Evolutionary conservation across 2,329 filamentous ascomycete genomes (phyloP).

Genomic region (Talaromyces marneffei): DNA sequence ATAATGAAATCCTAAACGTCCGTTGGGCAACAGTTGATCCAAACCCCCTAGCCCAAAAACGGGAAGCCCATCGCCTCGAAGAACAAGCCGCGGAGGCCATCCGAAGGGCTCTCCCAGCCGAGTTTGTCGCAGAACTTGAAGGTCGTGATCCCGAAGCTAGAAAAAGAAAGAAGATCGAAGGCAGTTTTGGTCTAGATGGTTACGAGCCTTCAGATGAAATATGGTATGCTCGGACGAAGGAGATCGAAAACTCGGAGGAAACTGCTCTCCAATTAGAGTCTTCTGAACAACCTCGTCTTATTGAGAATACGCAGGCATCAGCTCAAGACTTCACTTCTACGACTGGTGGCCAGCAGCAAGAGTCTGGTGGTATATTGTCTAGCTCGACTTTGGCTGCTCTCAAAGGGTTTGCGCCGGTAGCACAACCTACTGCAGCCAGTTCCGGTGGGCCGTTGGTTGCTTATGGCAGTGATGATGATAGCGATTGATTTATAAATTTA

Average conservation of each 20-base stretch:
- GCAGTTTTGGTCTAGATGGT: slow-evolving; percentile 78
- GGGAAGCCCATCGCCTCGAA: slow-evolving; percentile 81
- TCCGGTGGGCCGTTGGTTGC: slow-evolving; percentile 68
- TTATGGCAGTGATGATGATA: slow-evolving; percentile 87
- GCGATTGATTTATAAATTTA: slow-evolving; percentile 40
- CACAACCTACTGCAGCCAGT: slow-evolving; percentile 39
- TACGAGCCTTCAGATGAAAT: slow-evolving; percentile 93
- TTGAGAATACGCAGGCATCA: slow-evolving; percentile 41
- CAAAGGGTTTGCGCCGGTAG: slow-evolving; percentile 47
- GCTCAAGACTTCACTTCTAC: slow-evolving; percentile 25
- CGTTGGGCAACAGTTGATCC: slow-evolving; percentile 96
- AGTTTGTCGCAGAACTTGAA: slow-evolving; percentile 90
- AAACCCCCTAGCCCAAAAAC: slow-evolving; percentile 88
- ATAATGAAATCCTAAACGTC: slow-evolving; percentile 89
- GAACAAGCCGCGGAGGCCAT: slow-evolving; percentile 96
- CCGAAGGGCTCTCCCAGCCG: slow-evolving; percentile 75
- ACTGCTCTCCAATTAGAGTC: slow-evolving; percentile 44
- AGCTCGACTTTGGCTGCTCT: slow-evolving; percentile 75
- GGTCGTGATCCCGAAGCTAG: slow-evolving; percentile 79
- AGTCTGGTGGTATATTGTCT: slow-evolving; percentile 71
- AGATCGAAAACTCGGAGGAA: slow-evolving; percentile 57
- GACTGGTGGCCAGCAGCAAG: slow-evolving; percentile 28
- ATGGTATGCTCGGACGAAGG: slow-evolving; percentile 77
- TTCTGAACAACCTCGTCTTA: slow-evolving; percentile 39
- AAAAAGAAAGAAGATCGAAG: slow-evolving; percentile 85